Conservation (phyloP, 345 rosid genomes). For the Eucalyptus marginata region DNA sequence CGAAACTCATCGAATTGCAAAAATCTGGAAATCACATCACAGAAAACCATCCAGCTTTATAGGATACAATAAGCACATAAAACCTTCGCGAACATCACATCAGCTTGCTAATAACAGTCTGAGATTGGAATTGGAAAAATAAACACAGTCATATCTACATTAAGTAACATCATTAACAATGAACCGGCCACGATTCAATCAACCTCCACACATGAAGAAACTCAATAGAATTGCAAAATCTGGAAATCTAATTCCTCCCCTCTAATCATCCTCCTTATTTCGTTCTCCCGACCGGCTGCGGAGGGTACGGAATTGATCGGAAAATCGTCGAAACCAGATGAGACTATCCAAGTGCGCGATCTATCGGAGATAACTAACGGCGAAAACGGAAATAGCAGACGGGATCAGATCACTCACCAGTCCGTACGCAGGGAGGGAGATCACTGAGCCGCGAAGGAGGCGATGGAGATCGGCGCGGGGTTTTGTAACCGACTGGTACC, state of each 20-base stretch:
- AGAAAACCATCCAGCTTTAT: background rate
- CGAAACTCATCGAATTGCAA: background rate
- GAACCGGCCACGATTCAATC: background rate
- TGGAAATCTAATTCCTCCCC: background rate
- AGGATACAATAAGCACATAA: background rate
- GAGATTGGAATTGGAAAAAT: background rate
- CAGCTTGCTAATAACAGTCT: background rate
- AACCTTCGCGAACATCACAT: background rate
- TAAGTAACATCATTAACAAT: background rate
- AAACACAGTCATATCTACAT: background rate
- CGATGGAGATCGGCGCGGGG: background rate
- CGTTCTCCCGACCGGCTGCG: background rate
- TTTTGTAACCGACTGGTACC: background rate
- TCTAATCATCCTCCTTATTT: background rate
- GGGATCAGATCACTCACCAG: background rate
- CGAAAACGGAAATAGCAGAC: too few species aligned
- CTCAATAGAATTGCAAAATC: too few species aligned
- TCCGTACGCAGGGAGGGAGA: background rate
- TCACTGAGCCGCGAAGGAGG: background rate
- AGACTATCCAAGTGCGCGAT: background rate
- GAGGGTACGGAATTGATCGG: background rate
- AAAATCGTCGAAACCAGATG: background rate
- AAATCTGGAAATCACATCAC: background rate
- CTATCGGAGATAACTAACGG: too few species aligned
- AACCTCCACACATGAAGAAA: background rate